Evolutionary conservation across 192 early-diverging fungal genomes (phyloP).

Genomic region (Mortierella alpina): DNA sequence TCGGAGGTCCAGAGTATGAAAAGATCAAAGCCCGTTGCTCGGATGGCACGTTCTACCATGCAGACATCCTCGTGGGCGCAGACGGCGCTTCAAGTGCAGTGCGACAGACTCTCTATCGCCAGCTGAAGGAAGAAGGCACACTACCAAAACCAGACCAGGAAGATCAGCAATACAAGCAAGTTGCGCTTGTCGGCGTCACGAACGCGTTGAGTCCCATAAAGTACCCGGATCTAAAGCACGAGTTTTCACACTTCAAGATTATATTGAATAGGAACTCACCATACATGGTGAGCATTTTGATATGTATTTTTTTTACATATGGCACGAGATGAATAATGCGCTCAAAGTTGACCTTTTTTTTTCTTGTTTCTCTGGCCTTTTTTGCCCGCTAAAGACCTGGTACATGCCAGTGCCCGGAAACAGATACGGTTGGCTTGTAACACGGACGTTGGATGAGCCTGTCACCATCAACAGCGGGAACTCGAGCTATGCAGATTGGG

Average conservation of each 20-base stretch:
- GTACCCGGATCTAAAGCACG: slow-evolving; percentile 13
- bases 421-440: slow-evolving; percentile 30
- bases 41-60: slow-evolving; percentile 16
- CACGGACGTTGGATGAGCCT: slow-evolving; percentile 15
- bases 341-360: background rate
- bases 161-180: slow-evolving; percentile 16
- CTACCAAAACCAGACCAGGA: slow-evolving; percentile 20
- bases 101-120: slow-evolving; percentile 18
- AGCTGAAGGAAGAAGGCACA: slow-evolving; percentile 17
- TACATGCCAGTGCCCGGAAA: slow-evolving; percentile 22
- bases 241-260: slow-evolving; percentile 19
- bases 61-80: slow-evolving; percentile 20
- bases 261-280: slow-evolving; percentile 21
- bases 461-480: slow-evolving; percentile 8
- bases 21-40: slow-evolving; percentile 13
- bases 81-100: slow-evolving; percentile 32
- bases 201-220: slow-evolving; percentile 13
- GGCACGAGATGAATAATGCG: background rate
- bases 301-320: background rate
- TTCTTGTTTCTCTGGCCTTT: background rate
- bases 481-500: slow-evolving; percentile 18
- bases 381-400: slow-evolving; percentile 3
- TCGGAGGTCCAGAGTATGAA: background rate
- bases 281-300: slow-evolving; percentile 14
- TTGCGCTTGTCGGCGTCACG: slow-evolving; percentile 17